Evolutionary conservation across 2,329 filamentous ascomycete species (phyloP).

Genomic region (Fusarium albosuccineum): DNA sequence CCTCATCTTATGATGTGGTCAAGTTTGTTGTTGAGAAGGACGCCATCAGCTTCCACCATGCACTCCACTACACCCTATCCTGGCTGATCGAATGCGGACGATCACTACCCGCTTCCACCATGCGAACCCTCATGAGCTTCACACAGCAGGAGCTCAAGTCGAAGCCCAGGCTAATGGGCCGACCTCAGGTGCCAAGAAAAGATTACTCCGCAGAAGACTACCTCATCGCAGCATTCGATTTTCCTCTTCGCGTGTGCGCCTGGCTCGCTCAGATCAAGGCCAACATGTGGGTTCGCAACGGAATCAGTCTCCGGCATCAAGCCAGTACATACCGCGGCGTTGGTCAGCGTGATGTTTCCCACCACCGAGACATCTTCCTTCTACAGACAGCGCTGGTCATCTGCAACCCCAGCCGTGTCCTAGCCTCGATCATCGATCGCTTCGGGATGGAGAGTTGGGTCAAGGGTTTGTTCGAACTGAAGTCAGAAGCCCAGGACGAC

Average conservation of each 20-base stretch:
- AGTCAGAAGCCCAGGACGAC: constrained; percentile 84
- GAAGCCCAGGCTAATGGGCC: constrained; percentile 72
- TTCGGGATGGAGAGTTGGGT: constrained; percentile 92
- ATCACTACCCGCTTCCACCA: constrained; percentile 74
- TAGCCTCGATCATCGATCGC: constrained; percentile 91
- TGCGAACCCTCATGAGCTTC: constrained; percentile 79
- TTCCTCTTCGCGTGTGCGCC: constrained; percentile 90
- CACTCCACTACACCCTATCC: constrained; percentile 93
- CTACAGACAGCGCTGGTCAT: constrained; percentile 91
- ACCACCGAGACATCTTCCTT: constrained; percentile 94
- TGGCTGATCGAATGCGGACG: constrained; percentile 95
- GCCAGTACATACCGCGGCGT: constrained; percentile 94
- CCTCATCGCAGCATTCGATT: constrained; percentile 90
- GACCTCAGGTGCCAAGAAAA: constrained; percentile 67
- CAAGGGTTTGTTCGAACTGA: constrained; percentile 81
- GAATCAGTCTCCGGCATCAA: constrained; percentile 94
- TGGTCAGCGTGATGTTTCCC: constrained; percentile 88
- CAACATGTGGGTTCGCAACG: constrained; percentile 98
- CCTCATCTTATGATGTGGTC: constrained; percentile 75
- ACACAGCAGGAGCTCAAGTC: constrained; percentile 77
- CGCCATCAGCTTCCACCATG: constrained; percentile 96
- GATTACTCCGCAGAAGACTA: constrained; percentile 79
- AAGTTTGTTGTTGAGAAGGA: constrained; percentile 91
- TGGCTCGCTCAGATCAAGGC: constrained; percentile 99
- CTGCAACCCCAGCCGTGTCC: constrained; percentile 83